These are phyloP conservation scores for Adansonia madagascariensis DNA, from an alignment of 441 rosid genomes.

Conservation along the genomic window DNA sequence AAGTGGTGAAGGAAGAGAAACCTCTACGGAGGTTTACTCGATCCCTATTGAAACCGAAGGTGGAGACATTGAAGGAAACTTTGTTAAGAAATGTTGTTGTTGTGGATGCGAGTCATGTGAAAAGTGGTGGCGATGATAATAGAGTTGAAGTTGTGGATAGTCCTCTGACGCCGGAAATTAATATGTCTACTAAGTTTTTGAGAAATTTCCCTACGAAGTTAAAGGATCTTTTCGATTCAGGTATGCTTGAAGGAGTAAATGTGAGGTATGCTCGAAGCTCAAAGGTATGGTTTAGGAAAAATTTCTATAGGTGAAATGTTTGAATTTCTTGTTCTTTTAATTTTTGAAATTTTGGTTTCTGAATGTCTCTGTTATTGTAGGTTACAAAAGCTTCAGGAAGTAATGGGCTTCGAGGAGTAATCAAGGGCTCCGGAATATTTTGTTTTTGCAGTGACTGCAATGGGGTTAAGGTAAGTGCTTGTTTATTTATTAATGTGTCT, in stretches of 20 bases:
- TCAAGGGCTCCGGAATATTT: conserved; percentile 62
- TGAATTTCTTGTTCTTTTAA: background rate
- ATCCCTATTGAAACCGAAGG: conserved; percentile 53
- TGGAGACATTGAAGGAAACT: conserved; percentile 33
- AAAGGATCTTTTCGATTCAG: conserved; percentile 70
- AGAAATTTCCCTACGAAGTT: conserved; percentile 61
- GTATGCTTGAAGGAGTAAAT: conserved; percentile 72
- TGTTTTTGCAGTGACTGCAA: conserved; percentile 76
- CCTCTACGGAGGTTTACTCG: conserved; percentile 77
- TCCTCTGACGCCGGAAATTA: conserved; percentile 39
- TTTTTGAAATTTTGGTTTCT: background rate
- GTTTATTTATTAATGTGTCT: background rate
- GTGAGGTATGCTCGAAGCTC: conserved; percentile 65
- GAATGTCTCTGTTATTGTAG: conserved; percentile 37
- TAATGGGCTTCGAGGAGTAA: conserved; percentile 61
- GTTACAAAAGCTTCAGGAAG: conserved; percentile 45
- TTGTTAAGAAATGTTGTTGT: conserved; percentile 27
- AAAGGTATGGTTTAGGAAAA: conserved; percentile 50
- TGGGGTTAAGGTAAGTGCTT: conserved; percentile 57
- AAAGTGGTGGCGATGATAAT: conserved; percentile 23
- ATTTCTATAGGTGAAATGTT: background rate
- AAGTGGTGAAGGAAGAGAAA: conserved; percentile 31
- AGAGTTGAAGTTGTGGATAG: conserved; percentile 33
- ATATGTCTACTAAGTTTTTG: conserved; percentile 38
- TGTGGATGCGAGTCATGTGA: conserved; percentile 24